Evolutionary conservation across 768 basidiomycete species (phyloP).

Genomic region (Tulasnella sp.): DNA sequence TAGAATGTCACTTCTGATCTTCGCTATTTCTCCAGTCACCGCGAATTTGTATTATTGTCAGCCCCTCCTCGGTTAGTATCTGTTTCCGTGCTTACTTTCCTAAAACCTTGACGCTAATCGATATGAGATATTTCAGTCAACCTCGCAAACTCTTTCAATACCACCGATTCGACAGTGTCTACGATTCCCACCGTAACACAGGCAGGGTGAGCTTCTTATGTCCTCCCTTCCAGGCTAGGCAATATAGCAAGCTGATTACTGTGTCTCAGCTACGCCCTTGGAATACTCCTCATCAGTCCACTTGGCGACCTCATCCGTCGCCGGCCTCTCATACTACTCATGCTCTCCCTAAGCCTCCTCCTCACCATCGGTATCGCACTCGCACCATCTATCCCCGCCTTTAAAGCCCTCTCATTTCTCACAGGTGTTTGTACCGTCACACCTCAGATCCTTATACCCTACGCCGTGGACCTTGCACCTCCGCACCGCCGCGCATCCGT

Average conservation of each 20-base stretch:
- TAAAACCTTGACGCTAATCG: too few species aligned
- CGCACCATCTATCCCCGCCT: slow-evolving; percentile 45
- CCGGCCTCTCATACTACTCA: slow-evolving; percentile 51
- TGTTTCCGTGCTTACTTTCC: too few species aligned
- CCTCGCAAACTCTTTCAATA: too few species aligned
- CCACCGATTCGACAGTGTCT: too few species aligned
- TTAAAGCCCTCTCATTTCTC: slow-evolving; percentile 59
- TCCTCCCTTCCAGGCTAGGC: too few species aligned
- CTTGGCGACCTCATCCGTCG: slow-evolving; percentile 74
- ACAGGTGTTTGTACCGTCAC: slow-evolving; percentile 59
- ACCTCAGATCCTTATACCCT: slow-evolving; percentile 50
- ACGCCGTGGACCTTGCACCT: slow-evolving; percentile 75
- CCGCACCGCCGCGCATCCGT: slow-evolving; percentile 63
- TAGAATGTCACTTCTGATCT: neutral
- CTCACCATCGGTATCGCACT: slow-evolving; percentile 64
- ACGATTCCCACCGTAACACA: too few species aligned
- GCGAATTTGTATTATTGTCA: slow-evolving; percentile 24
- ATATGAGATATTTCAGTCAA: too few species aligned
- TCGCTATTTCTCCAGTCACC: neutral
- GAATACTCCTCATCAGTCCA: slow-evolving; percentile 65
- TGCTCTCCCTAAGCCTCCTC: slow-evolving; percentile 41
- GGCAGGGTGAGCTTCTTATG: too few species aligned
- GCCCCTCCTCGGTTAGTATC: slow-evolving; percentile 18
- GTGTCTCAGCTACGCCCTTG: slow-evolving; percentile 66
- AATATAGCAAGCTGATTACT: too few species aligned